These are phyloP conservation scores for Allium cepa DNA, from an alignment of 106 monocot genomes.

Conservation along the genomic window DNA sequence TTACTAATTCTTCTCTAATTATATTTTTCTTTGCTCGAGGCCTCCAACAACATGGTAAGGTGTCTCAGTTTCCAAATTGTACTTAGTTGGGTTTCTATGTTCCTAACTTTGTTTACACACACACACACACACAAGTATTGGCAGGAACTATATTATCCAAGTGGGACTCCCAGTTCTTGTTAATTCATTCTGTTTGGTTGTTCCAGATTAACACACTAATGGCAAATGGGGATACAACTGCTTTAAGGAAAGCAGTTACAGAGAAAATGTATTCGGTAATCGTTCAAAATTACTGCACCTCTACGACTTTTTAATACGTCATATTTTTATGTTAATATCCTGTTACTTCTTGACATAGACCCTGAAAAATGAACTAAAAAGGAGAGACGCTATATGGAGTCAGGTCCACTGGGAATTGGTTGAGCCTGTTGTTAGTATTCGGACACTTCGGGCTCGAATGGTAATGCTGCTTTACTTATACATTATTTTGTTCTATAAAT, in stretches of 20 bases:
- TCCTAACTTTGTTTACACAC: too few species aligned
- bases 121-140: too few species aligned
- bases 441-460: constrained; percentile 92
- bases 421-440: constrained; percentile 60
- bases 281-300: too few species aligned
- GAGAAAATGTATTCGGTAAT: constrained; percentile 96
- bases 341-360: constrained; percentile 31
- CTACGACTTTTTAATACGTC: not conserved
- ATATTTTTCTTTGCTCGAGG: too few species aligned
- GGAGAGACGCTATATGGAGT: constrained; percentile 75
- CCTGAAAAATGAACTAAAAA: constrained; percentile 93
- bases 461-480: constrained; percentile 25
- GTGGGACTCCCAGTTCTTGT: too few species aligned
- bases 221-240: constrained; percentile 68
- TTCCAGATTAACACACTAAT: constrained; percentile 76
- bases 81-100: too few species aligned
- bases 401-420: constrained; percentile 91
- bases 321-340: not conserved
- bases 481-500: too few species aligned
- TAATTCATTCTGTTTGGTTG: not conserved
- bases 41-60: too few species aligned
- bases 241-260: constrained; percentile 77
- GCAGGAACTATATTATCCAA: too few species aligned
- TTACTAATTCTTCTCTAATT: too few species aligned
- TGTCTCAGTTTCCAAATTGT: too few species aligned